Base-by-base conservation (phyloP, 192 early-diverging fungal species). In the Coemansia sp. region DNA sequence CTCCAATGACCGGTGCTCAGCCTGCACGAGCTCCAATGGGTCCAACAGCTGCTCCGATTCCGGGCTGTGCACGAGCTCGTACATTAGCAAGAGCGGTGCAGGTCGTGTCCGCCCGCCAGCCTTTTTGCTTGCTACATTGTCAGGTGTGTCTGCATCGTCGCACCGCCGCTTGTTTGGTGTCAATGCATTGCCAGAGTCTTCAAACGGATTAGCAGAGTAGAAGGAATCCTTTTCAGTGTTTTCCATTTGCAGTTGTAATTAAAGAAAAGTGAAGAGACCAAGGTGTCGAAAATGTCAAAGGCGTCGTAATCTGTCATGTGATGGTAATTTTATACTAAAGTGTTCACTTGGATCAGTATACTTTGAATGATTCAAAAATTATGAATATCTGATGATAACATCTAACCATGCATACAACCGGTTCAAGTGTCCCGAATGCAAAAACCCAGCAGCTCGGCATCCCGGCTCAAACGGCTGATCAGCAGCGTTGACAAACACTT, bases 401-500 rank as follows among this genome's bases (percentile, higher is more conserved):
- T 86, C 85, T 6, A 88, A 68, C 71, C 84, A 87, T 10, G 81
- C 69, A 26, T 88, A 88, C 1, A 88, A 78, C 1, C 82, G 71
- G 60, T 88, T 88, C 35, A 88, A 69, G n/a, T 87, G 64, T 0
- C 87, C 87, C 19, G 83, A 80, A 54, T 88, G 82, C 35, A 88
- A 76, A 20, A 88, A 88, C 1, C 87, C 87, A 7, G 61, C 29
- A 5, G 78, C 78, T 1, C 65, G 37, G 3, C 56, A 47, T 0
- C 69, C 73, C 0, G 69, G 24, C 26, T 56, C 41, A 59, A 72
- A 71, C 5, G 57, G 66, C 29, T 20, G 16, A 41, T 16, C 8
- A 3, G 16, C 14, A 24, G 32, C 59, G 32, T 32, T 38, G n/a
- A n/a, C 22, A 9, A 35, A 43, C 20, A 26, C 13, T 10, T 43